A percentile compares a stretch with the other conserved stretches of the same genome.
Evolutionary conservation across 345 rosid species (phyloP).

Genomic region (Carallia pectinifolia): DNA sequence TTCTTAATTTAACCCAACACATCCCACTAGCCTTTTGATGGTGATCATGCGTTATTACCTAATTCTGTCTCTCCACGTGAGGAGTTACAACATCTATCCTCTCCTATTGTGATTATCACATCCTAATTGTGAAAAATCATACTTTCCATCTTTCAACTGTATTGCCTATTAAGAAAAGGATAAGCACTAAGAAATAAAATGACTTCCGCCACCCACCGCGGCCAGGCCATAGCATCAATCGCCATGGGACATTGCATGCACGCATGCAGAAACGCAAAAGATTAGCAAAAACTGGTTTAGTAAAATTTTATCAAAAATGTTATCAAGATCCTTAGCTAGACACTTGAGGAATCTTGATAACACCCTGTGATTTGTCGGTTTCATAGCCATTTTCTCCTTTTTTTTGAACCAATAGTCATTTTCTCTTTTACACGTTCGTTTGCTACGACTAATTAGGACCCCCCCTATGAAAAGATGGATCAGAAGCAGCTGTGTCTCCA

Average conservation of each 20-base stretch:
- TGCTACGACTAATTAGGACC: too few relatives aligned
- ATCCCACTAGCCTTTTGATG: conserved; percentile 23
- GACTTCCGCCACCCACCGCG: too few relatives aligned
- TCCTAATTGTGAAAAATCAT: not conserved
- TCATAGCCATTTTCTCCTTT: conserved; percentile 12
- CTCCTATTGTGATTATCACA: not conserved
- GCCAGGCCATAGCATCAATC: too few relatives aligned
- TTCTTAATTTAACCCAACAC: conserved; percentile 27
- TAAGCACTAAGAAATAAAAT: too few relatives aligned
- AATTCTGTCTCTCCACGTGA: conserved; percentile 22
- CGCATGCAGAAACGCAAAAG: too few relatives aligned
- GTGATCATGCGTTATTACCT: conserved; percentile 16
- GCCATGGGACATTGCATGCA: too few relatives aligned
- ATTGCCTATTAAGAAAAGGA: too few relatives aligned
- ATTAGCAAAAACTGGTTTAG: not conserved
- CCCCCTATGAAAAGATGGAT: conserved; percentile 6
- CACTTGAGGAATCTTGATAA: not conserved
- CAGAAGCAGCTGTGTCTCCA: conserved; percentile 16
- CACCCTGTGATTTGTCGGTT: conserved; percentile 14
- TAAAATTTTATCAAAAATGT: conserved; percentile 1
- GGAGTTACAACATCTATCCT: conserved; percentile 1
- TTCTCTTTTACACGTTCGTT: too few relatives aligned
- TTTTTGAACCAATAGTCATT: conserved; percentile 10
- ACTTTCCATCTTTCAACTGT: not conserved
- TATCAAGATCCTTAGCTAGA: conserved; percentile 1